Percentiles rank a stretch among this genome's conserved stretches.
phyloP scores from a whole-genome alignment of 176 grass and related monocot genomes.

The Ampelocalamus luodianensis region DNA sequence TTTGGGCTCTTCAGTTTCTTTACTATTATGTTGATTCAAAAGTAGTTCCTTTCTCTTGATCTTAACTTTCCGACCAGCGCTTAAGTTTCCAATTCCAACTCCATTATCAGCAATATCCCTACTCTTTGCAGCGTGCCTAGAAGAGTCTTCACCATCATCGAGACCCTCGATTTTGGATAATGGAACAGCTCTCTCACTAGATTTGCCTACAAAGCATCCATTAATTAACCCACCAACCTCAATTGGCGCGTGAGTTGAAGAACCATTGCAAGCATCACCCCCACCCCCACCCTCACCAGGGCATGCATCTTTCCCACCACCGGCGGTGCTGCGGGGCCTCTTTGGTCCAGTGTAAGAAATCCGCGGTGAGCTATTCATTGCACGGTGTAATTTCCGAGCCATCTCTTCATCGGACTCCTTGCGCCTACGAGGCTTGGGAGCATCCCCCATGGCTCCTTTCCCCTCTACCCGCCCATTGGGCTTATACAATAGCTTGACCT shows the following conservation, averaged over 20 bases:
- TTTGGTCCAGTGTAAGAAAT: slow-evolving; percentile 63
- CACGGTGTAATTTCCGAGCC: slow-evolving; percentile 62
- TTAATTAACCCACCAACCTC: slow-evolving; percentile 35
- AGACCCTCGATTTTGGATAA: slow-evolving; percentile 25
- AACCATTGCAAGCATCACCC: slow-evolving; percentile 44
- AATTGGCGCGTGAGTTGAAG: neutral
- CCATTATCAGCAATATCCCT: slow-evolving; percentile 31
- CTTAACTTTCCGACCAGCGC: slow-evolving; percentile 52
- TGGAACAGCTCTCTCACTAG: slow-evolving; percentile 20
- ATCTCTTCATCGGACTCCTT: slow-evolving; percentile 60
- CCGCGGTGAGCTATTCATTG: slow-evolving; percentile 67
- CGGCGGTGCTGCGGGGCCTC: neutral
- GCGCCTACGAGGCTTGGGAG: slow-evolving; percentile 36
- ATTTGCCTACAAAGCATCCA: slow-evolving; percentile 47
- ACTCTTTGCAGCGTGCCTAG: neutral
- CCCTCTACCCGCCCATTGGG: slow-evolving; percentile 45
- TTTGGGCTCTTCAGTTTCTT: slow-evolving; percentile 50
- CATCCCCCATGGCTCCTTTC: slow-evolving; percentile 16
- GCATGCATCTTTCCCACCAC: slow-evolving; percentile 23
- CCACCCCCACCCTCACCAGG: neutral
- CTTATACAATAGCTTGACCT: slow-evolving; percentile 73
- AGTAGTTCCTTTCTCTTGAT: slow-evolving; percentile 73
- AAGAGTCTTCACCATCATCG: slow-evolving; percentile 9
- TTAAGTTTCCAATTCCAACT: slow-evolving; percentile 19
- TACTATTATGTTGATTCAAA: slow-evolving; percentile 53